Evolutionary conservation across 1,284 basidiomycete species (phyloP).

Genomic region (Leccinum pachyderme): DNA sequence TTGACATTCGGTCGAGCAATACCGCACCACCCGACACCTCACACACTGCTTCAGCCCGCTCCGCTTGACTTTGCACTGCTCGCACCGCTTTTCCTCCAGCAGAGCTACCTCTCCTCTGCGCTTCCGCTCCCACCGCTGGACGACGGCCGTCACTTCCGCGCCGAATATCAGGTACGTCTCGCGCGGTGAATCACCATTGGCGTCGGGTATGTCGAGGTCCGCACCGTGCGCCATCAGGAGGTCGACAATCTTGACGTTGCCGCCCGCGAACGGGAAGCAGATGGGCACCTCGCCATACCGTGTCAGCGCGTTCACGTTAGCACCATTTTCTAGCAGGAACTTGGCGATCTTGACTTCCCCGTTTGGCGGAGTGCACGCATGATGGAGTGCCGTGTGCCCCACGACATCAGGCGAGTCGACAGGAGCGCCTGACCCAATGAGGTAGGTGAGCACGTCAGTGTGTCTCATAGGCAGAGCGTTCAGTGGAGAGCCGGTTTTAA

Average conservation of each 20-base stretch:
- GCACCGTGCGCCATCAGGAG: conserved; percentile 50
- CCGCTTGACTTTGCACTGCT: conserved; percentile 33
- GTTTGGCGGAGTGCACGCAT: conserved; percentile 36
- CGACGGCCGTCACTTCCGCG: conserved; percentile 44
- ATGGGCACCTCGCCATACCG: conserved; percentile 48
- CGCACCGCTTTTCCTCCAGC: conserved; percentile 41
- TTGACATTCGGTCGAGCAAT: conserved; percentile 55
- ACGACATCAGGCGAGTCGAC: conserved; percentile 46
- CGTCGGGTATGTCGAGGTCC: conserved; percentile 45
- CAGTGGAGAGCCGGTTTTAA: conserved; percentile 13
- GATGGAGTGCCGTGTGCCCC: conserved; percentile 50
- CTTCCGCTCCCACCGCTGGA: conserved; percentile 49
- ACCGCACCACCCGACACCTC: conserved; percentile 44
- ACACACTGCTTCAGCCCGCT: conserved; percentile 42
- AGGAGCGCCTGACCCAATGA: conserved; percentile 43
- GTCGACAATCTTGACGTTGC: conserved; percentile 38
- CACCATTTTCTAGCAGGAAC: conserved; percentile 42
- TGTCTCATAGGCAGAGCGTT: conserved; percentile 25
- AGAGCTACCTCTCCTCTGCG: conserved; percentile 43
- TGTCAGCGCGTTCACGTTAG: conserved; percentile 45
- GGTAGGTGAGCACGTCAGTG: conserved; percentile 38
- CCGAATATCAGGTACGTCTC: conserved; percentile 38
- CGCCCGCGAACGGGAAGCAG: conserved; percentile 37
- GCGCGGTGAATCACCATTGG: conserved; percentile 39
- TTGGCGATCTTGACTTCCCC: conserved; percentile 34